phyloP scores from a whole-genome alignment of 257 asterid species.

The Verbena officinalis region DNA sequence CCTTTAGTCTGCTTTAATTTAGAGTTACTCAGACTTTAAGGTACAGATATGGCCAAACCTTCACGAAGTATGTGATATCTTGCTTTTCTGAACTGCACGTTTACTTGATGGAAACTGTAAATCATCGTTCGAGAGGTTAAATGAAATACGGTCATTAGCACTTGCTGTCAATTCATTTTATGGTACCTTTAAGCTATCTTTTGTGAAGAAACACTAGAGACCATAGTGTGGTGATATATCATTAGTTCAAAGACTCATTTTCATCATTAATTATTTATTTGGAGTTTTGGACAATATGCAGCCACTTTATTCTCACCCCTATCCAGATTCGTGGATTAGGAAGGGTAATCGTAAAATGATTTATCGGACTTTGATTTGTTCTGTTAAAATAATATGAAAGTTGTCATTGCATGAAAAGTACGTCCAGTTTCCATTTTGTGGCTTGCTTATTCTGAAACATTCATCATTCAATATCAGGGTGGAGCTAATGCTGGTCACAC shows the following conservation, averaged over 20 bases:
- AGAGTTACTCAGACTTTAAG: neutral
- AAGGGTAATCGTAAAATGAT: too few relatives aligned
- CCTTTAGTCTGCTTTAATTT: neutral
- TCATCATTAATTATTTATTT: neutral
- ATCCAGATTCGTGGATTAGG: too few relatives aligned
- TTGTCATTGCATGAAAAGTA: slow-evolving; percentile 30
- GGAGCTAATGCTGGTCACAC: slow-evolving; percentile 99
- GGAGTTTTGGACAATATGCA: neutral
- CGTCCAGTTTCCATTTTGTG: slow-evolving; percentile 34
- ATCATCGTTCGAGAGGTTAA: too few relatives aligned
- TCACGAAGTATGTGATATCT: neutral
- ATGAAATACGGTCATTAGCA: too few relatives aligned
- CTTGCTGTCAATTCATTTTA: too few relatives aligned
- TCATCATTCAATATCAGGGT: slow-evolving; percentile 55
- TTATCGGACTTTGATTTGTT: too few relatives aligned
- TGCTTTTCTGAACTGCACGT: slow-evolving; percentile 1
- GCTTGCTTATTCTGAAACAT: slow-evolving; percentile 24
- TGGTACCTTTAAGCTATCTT: neutral
- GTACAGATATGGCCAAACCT: neutral
- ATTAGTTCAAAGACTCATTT: neutral
- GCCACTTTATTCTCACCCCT: neutral
- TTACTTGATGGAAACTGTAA: too few relatives aligned
- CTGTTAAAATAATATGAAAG: neutral
- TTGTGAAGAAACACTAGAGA: neutral
- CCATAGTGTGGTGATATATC: neutral